Percentiles rank a stretch among this genome's conserved stretches.
phyloP scores from a whole-genome alignment of 176 grass and related monocot genomes.

The Oropetium thomaeum region DNA sequence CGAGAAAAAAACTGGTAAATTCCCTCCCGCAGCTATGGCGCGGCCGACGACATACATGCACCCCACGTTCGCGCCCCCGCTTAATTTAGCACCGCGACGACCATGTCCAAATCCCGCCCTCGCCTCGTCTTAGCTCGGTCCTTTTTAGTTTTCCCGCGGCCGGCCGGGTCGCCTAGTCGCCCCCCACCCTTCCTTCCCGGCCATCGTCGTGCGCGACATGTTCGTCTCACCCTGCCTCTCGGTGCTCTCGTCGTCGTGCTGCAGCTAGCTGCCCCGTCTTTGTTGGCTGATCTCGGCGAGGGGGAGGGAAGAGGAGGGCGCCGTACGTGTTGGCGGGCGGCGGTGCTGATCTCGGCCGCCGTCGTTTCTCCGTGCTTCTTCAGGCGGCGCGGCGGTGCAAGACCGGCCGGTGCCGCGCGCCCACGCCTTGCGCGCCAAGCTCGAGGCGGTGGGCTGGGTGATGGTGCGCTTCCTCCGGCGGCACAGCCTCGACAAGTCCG shows the following conservation, averaged over 20 bases:
- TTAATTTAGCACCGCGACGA: conserved; percentile 38
- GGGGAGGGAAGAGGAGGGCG: no score
- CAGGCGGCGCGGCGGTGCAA: conserved; percentile 31
- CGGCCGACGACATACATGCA: conserved; percentile 33
- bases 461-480: conserved; percentile 84
- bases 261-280: neutral
- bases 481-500: conserved; percentile 60
- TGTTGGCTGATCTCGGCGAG: neutral
- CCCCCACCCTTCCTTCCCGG: neutral
- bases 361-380: neutral
- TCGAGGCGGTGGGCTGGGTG: conserved; percentile 52
- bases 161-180: conserved; percentile 15
- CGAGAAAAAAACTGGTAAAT: neutral
- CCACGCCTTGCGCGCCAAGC: conserved; percentile 36
- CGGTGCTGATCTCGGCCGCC: neutral
- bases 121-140: neutral
- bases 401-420: conserved; percentile 27
- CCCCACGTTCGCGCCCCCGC: conserved; percentile 48
- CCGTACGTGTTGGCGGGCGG: no score
- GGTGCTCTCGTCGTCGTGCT: neutral
- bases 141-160: conserved; percentile 40
- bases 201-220: conserved; percentile 32
- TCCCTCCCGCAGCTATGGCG: neutral
- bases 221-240: neutral
- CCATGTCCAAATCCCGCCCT: neutral